Base-by-base conservation (phyloP, 1,284 basidiomycete genomes). In the Leccinum angustisporum region DNA sequence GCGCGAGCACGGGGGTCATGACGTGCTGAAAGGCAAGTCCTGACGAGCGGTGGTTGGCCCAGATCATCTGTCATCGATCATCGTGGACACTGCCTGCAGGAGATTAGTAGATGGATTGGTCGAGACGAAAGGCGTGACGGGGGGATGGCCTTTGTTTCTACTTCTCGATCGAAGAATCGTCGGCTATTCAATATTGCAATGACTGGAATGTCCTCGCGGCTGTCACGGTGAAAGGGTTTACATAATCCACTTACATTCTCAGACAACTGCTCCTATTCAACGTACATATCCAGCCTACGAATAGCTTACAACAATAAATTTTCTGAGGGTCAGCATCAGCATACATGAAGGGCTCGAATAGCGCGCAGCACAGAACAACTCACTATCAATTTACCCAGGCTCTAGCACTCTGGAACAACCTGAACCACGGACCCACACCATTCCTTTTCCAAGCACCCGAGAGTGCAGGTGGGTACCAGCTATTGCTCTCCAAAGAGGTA, bases 321-420 rank as follows among this genome's bases (percentile, higher is more conserved):
- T 21, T 40, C 52, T 51, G 6, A 59, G 43, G 16, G 30, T 36
- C 1, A 18, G n/a, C 33, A 46, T 36, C 25, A 54, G 38, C 38
- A 11, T 16, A 25, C n/a, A 33, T 53, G 21, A 53, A 55, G 3
- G 14, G 27, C 38, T 27, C 18, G 48, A 43, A 46, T 18, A 36
- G 4, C 11, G 21, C 9, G 16, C 11, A 43, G 48, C 5, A 13
- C 5, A 9, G 38, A 51, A 43, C 4, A 21, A 61, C 51, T 56
- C 55, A 75, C 73, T n/a, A 10, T 72, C 52, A 73, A 43, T 67
- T 65, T 38, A 67, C 59, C 72, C 72, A 74, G 56, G 67, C 62
- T 55, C 90, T 81, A n/a, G 94, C 96, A 74, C 89, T 98, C 78
- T 95, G 92, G 86, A 98, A 99, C 75, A 98, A 77, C 72, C 85